These are phyloP conservation scores for Gremmenia infestans DNA, from an alignment of 2,329 filamentous ascomycete species.

Conservation along the genomic window DNA sequence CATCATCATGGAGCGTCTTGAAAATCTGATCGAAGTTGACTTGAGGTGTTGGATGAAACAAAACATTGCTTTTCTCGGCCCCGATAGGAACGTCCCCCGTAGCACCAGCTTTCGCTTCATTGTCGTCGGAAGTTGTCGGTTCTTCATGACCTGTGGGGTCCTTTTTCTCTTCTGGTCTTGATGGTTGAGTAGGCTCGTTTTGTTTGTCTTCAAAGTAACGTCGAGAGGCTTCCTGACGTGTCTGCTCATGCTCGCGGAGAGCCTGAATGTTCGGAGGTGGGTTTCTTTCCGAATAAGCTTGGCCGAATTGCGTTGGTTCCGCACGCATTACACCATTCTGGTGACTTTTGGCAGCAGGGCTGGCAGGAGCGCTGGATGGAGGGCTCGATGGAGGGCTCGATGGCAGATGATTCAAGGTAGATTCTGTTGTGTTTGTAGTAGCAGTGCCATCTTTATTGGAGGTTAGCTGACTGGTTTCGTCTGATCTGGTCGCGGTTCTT, in stretches of 20 bases:
- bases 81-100: conserved; percentile 20
- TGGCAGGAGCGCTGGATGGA: background rate
- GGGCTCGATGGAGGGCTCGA: background rate
- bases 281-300: conserved; percentile 21
- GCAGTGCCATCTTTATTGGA: too few relatives aligned
- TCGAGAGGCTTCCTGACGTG: conserved; percentile 13
- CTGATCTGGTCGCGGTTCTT: background rate
- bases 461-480: background rate
- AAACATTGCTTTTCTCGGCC: conserved; percentile 20
- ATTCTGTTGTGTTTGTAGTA: too few relatives aligned
- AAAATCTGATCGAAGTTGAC: conserved; percentile 15
- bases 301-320: conserved; percentile 15
- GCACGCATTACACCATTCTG: background rate
- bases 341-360: background rate
- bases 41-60: conserved; percentile 17
- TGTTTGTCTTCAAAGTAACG: conserved; percentile 13
- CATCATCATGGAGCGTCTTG: conserved; percentile 12
- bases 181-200: background rate
- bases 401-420: too few relatives aligned
- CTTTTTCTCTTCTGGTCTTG: conserved; percentile 1
- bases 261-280: conserved; percentile 22
- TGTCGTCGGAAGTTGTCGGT: conserved; percentile 1
- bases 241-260: conserved; percentile 11
- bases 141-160: background rate
- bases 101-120: conserved; percentile 11